Evolutionary conservation across 768 basidiomycete species (phyloP).

Genomic region (Phlebiopsis flavidoalba): DNA sequence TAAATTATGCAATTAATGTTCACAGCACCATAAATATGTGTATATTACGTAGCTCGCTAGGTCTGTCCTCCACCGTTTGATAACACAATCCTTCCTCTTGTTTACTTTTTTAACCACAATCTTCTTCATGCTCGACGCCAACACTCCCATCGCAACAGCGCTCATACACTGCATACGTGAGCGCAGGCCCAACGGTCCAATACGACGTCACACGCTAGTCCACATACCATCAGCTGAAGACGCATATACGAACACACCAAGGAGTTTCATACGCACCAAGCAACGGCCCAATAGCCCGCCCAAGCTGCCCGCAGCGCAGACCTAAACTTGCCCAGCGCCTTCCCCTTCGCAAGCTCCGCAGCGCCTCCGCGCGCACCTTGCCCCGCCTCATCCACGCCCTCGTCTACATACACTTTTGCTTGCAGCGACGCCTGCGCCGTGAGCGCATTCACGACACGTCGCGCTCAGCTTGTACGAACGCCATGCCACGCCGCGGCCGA

Average conservation of each 20-base stretch:
- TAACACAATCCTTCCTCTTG: not conserved
- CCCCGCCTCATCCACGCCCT: constrained; percentile 52
- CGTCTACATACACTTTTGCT: too few relatives aligned
- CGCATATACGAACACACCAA: not conserved
- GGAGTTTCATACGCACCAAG: constrained; percentile 57
- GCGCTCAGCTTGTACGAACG: constrained; percentile 95
- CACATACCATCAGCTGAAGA: constrained; percentile 6
- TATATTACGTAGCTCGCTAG: not conserved
- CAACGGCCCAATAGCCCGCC: constrained; percentile 87
- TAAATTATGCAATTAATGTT: not conserved
- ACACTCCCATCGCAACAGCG: constrained; percentile 57
- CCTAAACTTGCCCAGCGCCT: constrained; percentile 79
- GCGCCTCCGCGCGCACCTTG: constrained; percentile 48
- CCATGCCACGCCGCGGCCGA: constrained; percentile 79
- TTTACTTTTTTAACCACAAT: constrained; percentile 9
- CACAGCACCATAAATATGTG: not conserved
- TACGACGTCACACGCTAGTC: constrained; percentile 77
- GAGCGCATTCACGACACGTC: constrained; percentile 89
- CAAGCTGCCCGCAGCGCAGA: constrained; percentile 94
- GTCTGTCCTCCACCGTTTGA: not conserved
- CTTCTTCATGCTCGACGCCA: constrained; percentile 52
- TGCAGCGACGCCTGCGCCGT: constrained; percentile 90
- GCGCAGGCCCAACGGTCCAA: constrained; percentile 82
- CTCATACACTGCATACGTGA: constrained; percentile 68
- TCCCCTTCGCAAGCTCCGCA: constrained; percentile 75